Percentiles rank a stretch among this genome's conserved stretches.
Evolutionary conservation across 2,329 filamentous ascomycete genomes (phyloP).

Genomic region (Colletotrichum abscissum): DNA sequence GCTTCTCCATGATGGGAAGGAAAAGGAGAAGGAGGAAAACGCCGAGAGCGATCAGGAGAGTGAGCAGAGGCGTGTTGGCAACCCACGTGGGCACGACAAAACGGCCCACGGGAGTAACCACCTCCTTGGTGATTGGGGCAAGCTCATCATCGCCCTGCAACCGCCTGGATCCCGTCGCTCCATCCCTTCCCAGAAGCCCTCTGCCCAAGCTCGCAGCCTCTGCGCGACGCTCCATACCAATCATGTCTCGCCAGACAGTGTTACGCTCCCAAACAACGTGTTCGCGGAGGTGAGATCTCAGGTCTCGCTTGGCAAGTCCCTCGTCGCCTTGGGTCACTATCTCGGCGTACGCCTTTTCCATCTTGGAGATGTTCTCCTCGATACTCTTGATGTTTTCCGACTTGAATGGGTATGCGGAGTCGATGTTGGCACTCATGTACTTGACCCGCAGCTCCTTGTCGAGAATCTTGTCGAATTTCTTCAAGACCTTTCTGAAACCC

Average conservation of each 20-base stretch:
- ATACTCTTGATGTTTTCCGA: slow-evolving; percentile 76
- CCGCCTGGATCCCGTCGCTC: slow-evolving; percentile 73
- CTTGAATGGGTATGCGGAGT: slow-evolving; percentile 84
- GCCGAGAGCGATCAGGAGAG: slow-evolving; percentile 75
- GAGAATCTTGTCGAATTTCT: slow-evolving; percentile 98
- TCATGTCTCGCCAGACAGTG: slow-evolving; percentile 99
- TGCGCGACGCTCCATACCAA: slow-evolving; percentile 94
- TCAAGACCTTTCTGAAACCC: slow-evolving; percentile 94
- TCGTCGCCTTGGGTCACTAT: slow-evolving; percentile 86
- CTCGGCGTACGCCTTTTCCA: slow-evolving; percentile 84
- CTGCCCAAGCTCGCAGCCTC: slow-evolving; percentile 93
- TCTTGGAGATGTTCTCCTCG: slow-evolving; percentile 76
- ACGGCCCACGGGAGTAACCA: slow-evolving; percentile 83
- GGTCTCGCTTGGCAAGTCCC: slow-evolving; percentile 80
- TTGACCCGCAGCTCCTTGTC: slow-evolving; percentile 81
- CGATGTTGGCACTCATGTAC: slow-evolving; percentile 81
- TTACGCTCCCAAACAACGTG: slow-evolving; percentile 99
- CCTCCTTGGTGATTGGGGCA: slow-evolving; percentile 69
- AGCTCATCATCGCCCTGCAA: slow-evolving; percentile 88
- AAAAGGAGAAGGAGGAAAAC: slow-evolving; percentile 81
- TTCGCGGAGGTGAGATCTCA: slow-evolving; percentile 90
- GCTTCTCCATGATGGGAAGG: slow-evolving; percentile 83
- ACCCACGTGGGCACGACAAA: slow-evolving; percentile 85
- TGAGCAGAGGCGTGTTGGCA: slow-evolving; percentile 83
- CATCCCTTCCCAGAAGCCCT: slow-evolving; percentile 81